phyloP scores from a whole-genome alignment of 768 basidiomycete species.

The Boletus coccyginus region DNA sequence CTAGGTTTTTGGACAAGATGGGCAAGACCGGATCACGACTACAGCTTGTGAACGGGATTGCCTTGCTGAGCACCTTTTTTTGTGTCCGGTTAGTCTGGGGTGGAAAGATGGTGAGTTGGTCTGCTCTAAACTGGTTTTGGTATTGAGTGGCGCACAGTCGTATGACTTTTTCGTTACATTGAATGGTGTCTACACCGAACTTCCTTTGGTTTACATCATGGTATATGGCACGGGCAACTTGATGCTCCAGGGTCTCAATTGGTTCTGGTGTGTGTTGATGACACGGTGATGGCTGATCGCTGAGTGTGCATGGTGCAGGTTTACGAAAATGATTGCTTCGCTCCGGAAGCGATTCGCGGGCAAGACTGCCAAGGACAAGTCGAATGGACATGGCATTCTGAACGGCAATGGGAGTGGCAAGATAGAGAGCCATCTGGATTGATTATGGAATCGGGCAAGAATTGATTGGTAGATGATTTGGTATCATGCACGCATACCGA shows the following conservation, averaged over 20 bases:
- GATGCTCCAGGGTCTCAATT: constrained; percentile 69
- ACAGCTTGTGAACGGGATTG: constrained; percentile 70
- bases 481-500: constrained; percentile 12
- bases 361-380: constrained; percentile 16
- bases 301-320: constrained; percentile 37
- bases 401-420: constrained; percentile 21
- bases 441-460: not conserved
- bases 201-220: constrained; percentile 49
- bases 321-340: constrained; percentile 69
- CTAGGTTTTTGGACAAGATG: constrained; percentile 76
- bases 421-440: constrained; percentile 8
- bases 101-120: constrained; percentile 37
- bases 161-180: constrained; percentile 64
- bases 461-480: not conserved
- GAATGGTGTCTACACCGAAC: constrained; percentile 47
- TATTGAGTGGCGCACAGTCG: constrained; percentile 43
- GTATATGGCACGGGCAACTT: constrained; percentile 60
- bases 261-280: constrained; percentile 61
- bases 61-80: constrained; percentile 68
- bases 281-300: not conserved
- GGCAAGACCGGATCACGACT: constrained; percentile 63
- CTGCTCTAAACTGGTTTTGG: not conserved
- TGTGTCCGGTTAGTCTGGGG: constrained; percentile 71
- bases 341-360: constrained; percentile 57
- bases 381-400: constrained; percentile 8